These are phyloP conservation scores for Zygoascus meyerae DNA, from an alignment of 1,139 yeast species.

Conservation along the genomic window DNA sequence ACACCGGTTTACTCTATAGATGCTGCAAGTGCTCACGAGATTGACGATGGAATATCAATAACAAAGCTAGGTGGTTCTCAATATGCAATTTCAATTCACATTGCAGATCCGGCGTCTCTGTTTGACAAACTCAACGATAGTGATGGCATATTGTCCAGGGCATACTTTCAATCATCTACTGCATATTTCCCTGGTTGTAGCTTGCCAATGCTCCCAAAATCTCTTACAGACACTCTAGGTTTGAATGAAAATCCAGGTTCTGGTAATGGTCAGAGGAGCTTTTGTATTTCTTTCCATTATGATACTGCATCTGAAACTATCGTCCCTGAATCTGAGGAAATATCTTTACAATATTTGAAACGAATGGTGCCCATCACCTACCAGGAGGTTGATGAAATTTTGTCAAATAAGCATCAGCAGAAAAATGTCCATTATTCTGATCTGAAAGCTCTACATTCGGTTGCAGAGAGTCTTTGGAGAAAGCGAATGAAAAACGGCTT, in stretches of 20 bases:
- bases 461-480: constrained; percentile 34
- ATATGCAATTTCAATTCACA: constrained; percentile 57
- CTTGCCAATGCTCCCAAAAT: constrained; percentile 65
- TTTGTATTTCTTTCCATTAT: constrained; percentile 42
- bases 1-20: constrained; percentile 77
- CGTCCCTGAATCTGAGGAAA: constrained; percentile 18
- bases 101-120: constrained; percentile 80
- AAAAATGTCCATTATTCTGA: constrained; percentile 25
- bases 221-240: constrained; percentile 53
- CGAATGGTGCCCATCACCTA: constrained; percentile 48
- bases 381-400: constrained; percentile 41
- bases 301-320: constrained; percentile 32
- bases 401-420: constrained; percentile 21
- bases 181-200: constrained; percentile 68
- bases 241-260: constrained; percentile 14
- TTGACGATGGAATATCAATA: constrained; percentile 87
- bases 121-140: constrained; percentile 41
- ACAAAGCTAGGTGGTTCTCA: constrained; percentile 33
- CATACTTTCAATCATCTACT: constrained; percentile 59
- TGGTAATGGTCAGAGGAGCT: constrained; percentile 42
- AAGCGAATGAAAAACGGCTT: constrained; percentile 18
- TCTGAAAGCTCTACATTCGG: constrained; percentile 32
- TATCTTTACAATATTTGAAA: constrained; percentile 37
- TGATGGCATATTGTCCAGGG: constrained; percentile 45
- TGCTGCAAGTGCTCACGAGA: constrained; percentile 73